A percentile compares a stretch with the other conserved stretches of the same genome.
Conservation (phyloP, 495 filamentous ascomycete genomes). For the Lophium mytilinum region DNA sequence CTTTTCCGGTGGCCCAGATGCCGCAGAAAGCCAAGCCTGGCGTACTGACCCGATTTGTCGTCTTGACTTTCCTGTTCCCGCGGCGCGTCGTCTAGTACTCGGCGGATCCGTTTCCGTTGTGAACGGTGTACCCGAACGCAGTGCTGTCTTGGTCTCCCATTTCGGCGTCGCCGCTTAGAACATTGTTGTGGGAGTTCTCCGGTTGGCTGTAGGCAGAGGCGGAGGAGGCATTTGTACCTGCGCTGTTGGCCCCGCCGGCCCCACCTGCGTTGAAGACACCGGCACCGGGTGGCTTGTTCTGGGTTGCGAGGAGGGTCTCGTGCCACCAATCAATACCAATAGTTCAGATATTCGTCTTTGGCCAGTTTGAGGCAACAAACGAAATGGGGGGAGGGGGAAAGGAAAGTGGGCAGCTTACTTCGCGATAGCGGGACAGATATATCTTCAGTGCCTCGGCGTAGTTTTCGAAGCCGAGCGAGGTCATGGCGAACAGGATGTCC, state of each 20-base stretch:
- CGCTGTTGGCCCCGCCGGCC: slow-evolving; percentile 18
- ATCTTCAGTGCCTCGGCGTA: slow-evolving; percentile 97
- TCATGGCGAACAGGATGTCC: slow-evolving; percentile 98
- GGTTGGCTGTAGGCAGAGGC: slow-evolving; percentile 11
- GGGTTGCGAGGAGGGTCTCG: slow-evolving; percentile 36
- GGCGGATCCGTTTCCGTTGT: slow-evolving; percentile 27
- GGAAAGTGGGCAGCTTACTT: slow-evolving; percentile 58
- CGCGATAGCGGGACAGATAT: slow-evolving; percentile 93
- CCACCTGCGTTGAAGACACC: slow-evolving; percentile 17
- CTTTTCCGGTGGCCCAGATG: slow-evolving; percentile 20
- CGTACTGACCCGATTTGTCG: slow-evolving; percentile 3
- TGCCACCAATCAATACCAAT: slow-evolving; percentile 32
- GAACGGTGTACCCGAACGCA: slow-evolving; percentile 33
- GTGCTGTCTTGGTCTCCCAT: slow-evolving; percentile 25
- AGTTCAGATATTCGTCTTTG: slow-evolving; percentile 31
- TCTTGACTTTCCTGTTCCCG: slow-evolving; percentile 4
- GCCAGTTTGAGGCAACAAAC: slow-evolving; percentile 20
- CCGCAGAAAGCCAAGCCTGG: slow-evolving; percentile 4
- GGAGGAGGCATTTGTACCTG: slow-evolving; percentile 21
- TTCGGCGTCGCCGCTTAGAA: slow-evolving; percentile 31
- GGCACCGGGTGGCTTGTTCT: slow-evolving; percentile 26
- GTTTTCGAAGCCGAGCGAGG: slow-evolving; percentile 96
- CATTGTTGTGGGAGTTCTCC: slow-evolving; percentile 24
- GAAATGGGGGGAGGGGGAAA: slow-evolving; percentile 21
- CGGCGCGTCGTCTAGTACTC: slow-evolving; percentile 27